These are phyloP conservation scores for Euphrasia confusa DNA, from an alignment of 257 asterid species.

Conservation along the genomic window DNA sequence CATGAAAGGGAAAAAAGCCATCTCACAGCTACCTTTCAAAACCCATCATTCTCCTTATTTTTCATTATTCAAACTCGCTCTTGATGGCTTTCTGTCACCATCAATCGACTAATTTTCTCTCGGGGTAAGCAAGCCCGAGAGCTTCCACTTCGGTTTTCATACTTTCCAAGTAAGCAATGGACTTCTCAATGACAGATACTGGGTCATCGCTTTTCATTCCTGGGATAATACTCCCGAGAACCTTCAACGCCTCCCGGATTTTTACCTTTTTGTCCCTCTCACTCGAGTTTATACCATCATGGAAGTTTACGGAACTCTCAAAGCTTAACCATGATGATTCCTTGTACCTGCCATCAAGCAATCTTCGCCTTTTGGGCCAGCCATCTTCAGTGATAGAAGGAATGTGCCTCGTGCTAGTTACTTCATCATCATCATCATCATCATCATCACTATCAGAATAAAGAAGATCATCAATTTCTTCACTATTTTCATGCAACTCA, in stretches of 20 bases:
- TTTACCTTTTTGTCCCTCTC: slow-evolving; percentile 40
- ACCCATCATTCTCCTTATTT: slow-evolving; percentile 21
- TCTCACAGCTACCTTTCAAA: slow-evolving; percentile 27
- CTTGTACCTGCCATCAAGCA: slow-evolving; percentile 59
- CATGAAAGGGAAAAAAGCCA: slow-evolving; percentile 22
- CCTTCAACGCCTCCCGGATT: slow-evolving; percentile 40
- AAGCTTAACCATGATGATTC: slow-evolving; percentile 39
- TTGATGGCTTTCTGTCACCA: slow-evolving; percentile 18
- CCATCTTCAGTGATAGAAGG: slow-evolving; percentile 26
- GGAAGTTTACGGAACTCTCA: not conserved
- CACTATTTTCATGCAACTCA: slow-evolving; percentile 58
- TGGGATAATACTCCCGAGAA: slow-evolving; percentile 49
- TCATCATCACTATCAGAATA: slow-evolving; percentile 52
- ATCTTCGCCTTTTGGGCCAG: slow-evolving; percentile 52
- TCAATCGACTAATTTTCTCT: not conserved
- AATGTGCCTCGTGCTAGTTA: slow-evolving; percentile 60
- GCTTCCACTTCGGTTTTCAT: slow-evolving; percentile 57
- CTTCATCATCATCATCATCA: slow-evolving; percentile 47
- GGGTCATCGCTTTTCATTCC: slow-evolving; percentile 47
- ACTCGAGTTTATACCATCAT: slow-evolving; percentile 22
- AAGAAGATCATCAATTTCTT: slow-evolving; percentile 69
- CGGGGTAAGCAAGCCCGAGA: slow-evolving; percentile 31
- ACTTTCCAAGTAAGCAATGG: slow-evolving; percentile 53
- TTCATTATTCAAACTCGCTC: slow-evolving; percentile 30
- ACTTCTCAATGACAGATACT: slow-evolving; percentile 55